These are phyloP conservation scores for Butyriboletus appendiculatus DNA, from an alignment of 1,284 basidiomycete genomes.

Conservation along the genomic window DNA sequence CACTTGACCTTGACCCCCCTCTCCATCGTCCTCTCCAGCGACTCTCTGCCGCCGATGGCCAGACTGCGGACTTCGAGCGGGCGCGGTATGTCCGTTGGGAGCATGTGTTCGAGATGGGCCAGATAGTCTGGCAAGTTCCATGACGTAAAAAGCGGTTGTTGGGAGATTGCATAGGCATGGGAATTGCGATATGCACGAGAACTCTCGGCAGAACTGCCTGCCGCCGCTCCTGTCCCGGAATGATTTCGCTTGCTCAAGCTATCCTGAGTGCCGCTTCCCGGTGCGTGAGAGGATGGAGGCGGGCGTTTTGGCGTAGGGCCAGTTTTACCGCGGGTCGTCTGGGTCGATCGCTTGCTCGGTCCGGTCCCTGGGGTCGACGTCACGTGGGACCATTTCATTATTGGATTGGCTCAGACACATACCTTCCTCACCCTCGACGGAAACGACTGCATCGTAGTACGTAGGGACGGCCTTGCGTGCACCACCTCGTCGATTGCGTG, in stretches of 20 bases:
- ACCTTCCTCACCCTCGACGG: slow-evolving; percentile 69
- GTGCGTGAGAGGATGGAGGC: slow-evolving; percentile 46
- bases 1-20: slow-evolving; percentile 92
- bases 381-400: slow-evolving; percentile 39
- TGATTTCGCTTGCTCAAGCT: slow-evolving; percentile 48
- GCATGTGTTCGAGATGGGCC: slow-evolving; percentile 80
- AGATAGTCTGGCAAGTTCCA: slow-evolving; percentile 97
- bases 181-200: slow-evolving; percentile 69
- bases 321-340: slow-evolving; percentile 49
- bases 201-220: slow-evolving; percentile 30
- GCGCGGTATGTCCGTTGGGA: slow-evolving; percentile 74
- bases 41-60: slow-evolving; percentile 41
- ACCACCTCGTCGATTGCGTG: slow-evolving; percentile 43
- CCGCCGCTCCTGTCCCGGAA: slow-evolving; percentile 31
- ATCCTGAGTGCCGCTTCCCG: slow-evolving; percentile 45
- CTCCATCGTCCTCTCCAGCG: slow-evolving; percentile 67
- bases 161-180: slow-evolving; percentile 74
- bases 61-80: slow-evolving; percentile 72
- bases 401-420: slow-evolving; percentile 30
- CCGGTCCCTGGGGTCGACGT: slow-evolving; percentile 28
- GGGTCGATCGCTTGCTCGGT: slow-evolving; percentile 44
- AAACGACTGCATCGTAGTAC: slow-evolving; percentile 42
- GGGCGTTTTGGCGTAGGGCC: slow-evolving; percentile 46
- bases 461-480: slow-evolving; percentile 27
- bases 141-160: slow-evolving; percentile 73